Percentiles rank a stretch among this genome's conserved stretches.
phyloP scores from a whole-genome alignment of 176 grass and related monocot genomes.

The Calamus simplicifolius region DNA sequence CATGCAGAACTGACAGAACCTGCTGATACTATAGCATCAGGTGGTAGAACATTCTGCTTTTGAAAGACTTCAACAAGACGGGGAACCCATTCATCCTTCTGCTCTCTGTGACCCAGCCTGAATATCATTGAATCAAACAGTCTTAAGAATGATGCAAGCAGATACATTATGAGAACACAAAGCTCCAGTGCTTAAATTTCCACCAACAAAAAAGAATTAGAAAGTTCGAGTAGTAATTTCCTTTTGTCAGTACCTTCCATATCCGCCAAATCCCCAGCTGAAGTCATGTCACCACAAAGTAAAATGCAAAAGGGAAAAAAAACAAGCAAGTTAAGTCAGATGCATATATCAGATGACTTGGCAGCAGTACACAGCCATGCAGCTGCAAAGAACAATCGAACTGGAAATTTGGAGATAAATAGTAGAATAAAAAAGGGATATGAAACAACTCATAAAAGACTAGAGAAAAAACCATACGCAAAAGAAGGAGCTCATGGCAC shows the following conservation, averaged over 20 bases:
- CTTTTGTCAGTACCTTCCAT: conserved; percentile 56
- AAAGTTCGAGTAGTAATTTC: not conserved
- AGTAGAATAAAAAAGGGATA: too few species aligned
- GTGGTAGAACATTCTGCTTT: conserved; percentile 74
- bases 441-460: not conserved
- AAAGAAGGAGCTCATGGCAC: conserved; percentile 21
- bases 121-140: conserved; percentile 5
- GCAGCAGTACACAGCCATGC: too few species aligned
- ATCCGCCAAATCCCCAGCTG: conserved; percentile 97
- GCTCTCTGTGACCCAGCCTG: conserved; percentile 95
- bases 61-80: conserved; percentile 87
- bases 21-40: conserved; percentile 72
- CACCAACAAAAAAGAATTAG: not conserved
- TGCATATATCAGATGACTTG: too few species aligned
- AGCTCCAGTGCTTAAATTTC: too few species aligned
- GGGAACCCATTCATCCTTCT: conserved; percentile 94
- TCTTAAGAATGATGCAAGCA: too few species aligned
- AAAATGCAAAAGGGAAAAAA: conserved; percentile 16
- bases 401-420: too few species aligned
- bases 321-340: not conserved
- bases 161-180: too few species aligned
- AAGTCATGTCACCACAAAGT: not conserved
- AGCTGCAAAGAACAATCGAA: too few species aligned
- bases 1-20: conserved; percentile 84
- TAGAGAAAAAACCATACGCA: conserved; percentile 12